Base-by-base conservation (phyloP, 257 asterid species). In the Petunia axillaris region DNA sequence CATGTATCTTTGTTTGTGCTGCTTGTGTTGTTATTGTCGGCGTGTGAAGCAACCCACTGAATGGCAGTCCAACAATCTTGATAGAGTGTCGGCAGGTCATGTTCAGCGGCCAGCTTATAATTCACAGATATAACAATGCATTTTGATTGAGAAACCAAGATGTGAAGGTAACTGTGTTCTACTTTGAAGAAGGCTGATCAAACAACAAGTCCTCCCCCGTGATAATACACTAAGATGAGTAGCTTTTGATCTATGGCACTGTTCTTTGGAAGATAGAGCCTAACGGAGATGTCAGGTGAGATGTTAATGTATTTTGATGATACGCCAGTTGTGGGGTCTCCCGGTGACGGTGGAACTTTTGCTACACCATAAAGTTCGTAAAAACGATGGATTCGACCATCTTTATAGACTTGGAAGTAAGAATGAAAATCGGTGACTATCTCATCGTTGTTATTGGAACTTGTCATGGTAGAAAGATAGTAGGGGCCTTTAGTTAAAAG, bases 221-320 rank as follows among this genome's bases (percentile, higher is more conserved):
- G 88, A 55, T 5, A 77, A 62, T 70, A 85, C 37, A 85, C 82
- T 1, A 85, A 63, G 54, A 85, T 55, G 1, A 86, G 88, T 39
- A 85, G 75, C 75, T 85, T 85, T 55, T 83, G 65, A 50, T 6
- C 14, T 3, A 66, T 13, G 8, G 66, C 48, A 2, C 63, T 55
- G 50, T 37, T 40, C n/a, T 78, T 78, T 1, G 86, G 85, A 36
- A 83, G 81, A 74, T 80, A 85, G 6, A 85, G 11, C 71, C 86
- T 82, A 3, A 86, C 88, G 7, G 88, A 85, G 14, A 85, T 36
- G 4, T 57, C 2, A 5, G 82, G 68, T 6, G 81, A 83, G 46
- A 86, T 86, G 15, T 76, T 46, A 75, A 81, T 25, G 75, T 86
- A 85, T 53, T 83, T 86, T 14, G 86, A 86, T 50, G 81, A 65